These are phyloP conservation scores for Mycena haematopus DNA, from an alignment of 768 basidiomycete species.

Conservation along the genomic window DNA sequence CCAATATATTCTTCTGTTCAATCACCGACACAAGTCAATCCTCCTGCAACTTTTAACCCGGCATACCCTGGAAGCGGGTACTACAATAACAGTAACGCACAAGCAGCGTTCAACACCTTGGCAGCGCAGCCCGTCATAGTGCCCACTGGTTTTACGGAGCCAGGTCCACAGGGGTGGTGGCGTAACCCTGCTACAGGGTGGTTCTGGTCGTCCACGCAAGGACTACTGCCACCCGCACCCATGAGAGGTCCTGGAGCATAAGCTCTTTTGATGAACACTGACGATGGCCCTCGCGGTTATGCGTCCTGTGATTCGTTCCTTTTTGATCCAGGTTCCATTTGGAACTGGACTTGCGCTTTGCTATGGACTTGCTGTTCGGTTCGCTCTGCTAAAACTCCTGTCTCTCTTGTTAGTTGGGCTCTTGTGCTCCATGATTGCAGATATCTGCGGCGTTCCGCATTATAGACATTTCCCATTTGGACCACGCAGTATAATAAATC, in stretches of 20 bases:
- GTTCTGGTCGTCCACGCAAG: constrained; percentile 23
- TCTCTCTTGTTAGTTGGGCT: neutral
- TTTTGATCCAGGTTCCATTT: neutral
- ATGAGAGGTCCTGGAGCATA: neutral
- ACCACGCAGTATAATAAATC: too few relatives aligned
- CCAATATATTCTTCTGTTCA: neutral
- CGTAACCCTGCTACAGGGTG: constrained; percentile 26
- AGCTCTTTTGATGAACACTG: neutral
- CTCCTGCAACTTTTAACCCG: constrained; percentile 1
- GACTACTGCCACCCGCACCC: constrained; percentile 20
- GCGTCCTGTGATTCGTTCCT: neutral
- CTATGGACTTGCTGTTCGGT: neutral
- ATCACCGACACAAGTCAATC: neutral
- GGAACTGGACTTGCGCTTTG: neutral
- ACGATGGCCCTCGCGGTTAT: neutral
- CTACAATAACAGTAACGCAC: neutral
- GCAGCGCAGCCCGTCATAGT: constrained; percentile 19
- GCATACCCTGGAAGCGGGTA: neutral
- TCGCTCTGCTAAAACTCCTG: neutral
- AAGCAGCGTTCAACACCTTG: constrained; percentile 5
- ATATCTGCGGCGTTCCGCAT: neutral
- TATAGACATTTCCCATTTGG: too few relatives aligned
- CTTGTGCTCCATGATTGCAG: neutral
- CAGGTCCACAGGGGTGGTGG: constrained; percentile 17
- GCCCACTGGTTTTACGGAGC: constrained; percentile 26